Evolutionary conservation across 2,329 filamentous ascomycete genomes (phyloP).

Genomic region (Cytospora paraplurivora): DNA sequence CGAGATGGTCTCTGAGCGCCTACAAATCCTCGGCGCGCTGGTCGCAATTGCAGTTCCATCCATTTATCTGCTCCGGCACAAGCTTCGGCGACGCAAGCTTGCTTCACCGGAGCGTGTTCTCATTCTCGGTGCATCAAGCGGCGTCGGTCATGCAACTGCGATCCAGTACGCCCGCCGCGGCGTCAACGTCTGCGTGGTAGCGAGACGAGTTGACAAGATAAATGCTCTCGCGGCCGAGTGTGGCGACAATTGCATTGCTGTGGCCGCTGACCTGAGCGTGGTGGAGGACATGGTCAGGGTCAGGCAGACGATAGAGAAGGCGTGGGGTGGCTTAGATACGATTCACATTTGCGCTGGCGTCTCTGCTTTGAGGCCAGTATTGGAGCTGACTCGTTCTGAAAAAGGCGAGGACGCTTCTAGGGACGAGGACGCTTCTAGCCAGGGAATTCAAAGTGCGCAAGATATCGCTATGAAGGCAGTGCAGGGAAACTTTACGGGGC

Average conservation of each 20-base stretch:
- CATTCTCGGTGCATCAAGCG: slow-evolving; percentile 40
- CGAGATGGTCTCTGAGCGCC: slow-evolving; percentile 7
- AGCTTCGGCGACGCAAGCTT: slow-evolving; percentile 8
- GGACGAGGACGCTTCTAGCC: slow-evolving; percentile 31
- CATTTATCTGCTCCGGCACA: not conserved
- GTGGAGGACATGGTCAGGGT: slow-evolving; percentile 36
- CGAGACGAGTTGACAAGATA: slow-evolving; percentile 35
- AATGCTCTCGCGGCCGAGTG: slow-evolving; percentile 34
- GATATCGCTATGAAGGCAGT: slow-evolving; percentile 34
- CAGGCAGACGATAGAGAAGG: slow-evolving; percentile 31
- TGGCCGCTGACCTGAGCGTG: slow-evolving; percentile 36
- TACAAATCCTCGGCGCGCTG: slow-evolving; percentile 12
- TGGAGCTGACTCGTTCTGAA: slow-evolving; percentile 34
- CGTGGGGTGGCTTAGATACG: slow-evolving; percentile 39
- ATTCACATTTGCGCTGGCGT: slow-evolving; percentile 39
- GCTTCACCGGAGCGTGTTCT: slow-evolving; percentile 36
- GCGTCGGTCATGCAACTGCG: slow-evolving; percentile 37
- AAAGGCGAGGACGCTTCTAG: slow-evolving; percentile 31
- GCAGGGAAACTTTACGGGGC: slow-evolving; percentile 38
- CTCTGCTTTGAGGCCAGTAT: slow-evolving; percentile 39
- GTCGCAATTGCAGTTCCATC: slow-evolving; percentile 22
- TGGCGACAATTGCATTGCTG: slow-evolving; percentile 34
- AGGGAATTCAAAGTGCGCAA: slow-evolving; percentile 33
- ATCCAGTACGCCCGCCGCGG: slow-evolving; percentile 36
- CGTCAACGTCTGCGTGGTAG: slow-evolving; percentile 37